These are phyloP conservation scores for Nepenthes mirabilis DNA, from an alignment of 148 eudicot genomes.

Conservation along the genomic window DNA sequence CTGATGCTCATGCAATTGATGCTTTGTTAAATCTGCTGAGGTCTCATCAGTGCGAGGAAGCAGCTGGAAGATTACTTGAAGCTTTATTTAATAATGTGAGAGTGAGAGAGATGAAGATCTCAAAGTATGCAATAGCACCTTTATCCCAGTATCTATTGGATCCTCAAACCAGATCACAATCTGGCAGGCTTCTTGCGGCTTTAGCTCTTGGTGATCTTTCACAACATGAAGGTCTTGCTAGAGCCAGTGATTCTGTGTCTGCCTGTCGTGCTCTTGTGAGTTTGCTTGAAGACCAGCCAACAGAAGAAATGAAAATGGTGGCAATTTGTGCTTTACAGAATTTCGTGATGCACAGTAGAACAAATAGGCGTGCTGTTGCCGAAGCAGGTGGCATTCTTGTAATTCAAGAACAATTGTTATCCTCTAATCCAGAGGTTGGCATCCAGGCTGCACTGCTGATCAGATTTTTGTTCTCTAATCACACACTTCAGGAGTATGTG, in stretches of 20 bases:
- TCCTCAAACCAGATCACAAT: conserved; percentile 59
- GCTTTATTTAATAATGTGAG: conserved; percentile 47
- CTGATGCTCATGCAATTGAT: conserved; percentile 60
- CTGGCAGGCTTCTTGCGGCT: conserved; percentile 63
- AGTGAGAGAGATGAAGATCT: conserved; percentile 61
- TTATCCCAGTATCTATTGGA: conserved; percentile 68
- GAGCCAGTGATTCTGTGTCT: conserved; percentile 51
- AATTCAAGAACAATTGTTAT: conserved; percentile 50
- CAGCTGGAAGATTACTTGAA: conserved; percentile 60
- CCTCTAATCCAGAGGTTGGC: conserved; percentile 42
- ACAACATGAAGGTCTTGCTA: conserved; percentile 70
- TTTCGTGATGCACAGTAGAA: conserved; percentile 62
- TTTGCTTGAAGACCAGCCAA: conserved; percentile 61
- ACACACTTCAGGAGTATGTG: conserved; percentile 71
- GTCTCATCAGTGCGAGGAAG: conserved; percentile 72
- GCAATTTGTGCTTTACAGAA: conserved; percentile 81
- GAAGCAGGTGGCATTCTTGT: conserved; percentile 82
- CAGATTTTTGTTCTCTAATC: conserved; percentile 59
- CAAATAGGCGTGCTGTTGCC: conserved; percentile 74
- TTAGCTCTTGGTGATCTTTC: conserved; percentile 80
- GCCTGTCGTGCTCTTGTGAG: conserved; percentile 71
- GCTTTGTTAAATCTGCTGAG: conserved; percentile 53
- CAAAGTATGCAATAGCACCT: conserved; percentile 63
- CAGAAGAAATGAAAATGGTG: conserved; percentile 70
- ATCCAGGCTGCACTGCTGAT: conserved; percentile 60